Percentiles rank a stretch among this genome's conserved stretches.
Conservation (phyloP, 2,329 filamentous ascomycete species). For the Chrysoporthe austroafricana region DNA sequence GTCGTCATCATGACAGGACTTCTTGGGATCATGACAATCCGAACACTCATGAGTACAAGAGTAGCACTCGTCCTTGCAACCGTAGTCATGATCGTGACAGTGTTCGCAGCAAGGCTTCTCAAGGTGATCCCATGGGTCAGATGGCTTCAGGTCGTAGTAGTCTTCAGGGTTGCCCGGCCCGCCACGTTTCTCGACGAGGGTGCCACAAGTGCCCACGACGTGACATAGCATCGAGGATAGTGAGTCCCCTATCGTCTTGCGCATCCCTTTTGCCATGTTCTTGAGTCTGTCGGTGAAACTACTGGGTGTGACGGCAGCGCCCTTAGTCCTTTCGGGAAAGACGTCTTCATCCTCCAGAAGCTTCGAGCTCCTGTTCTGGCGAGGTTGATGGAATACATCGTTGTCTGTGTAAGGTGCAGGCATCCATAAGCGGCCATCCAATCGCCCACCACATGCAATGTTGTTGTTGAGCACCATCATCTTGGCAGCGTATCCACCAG, state of each 20-base stretch:
- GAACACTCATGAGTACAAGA: background rate
- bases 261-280: conserved; percentile 3
- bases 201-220: background rate
- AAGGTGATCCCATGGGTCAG: conserved; percentile 1
- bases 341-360: background rate
- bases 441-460: conserved; percentile 7
- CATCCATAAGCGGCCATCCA: conserved; percentile 7
- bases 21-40: background rate
- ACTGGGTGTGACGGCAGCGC: background rate
- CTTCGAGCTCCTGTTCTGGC: background rate
- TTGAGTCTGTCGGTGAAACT: background rate
- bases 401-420: conserved; percentile 10
- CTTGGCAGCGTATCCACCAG: conserved; percentile 16
- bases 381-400: conserved; percentile 4
- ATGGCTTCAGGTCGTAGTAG: conserved; percentile 2
- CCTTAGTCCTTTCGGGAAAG: background rate
- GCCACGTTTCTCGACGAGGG: conserved; percentile 10
- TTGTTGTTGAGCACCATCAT: background rate
- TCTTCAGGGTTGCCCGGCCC: background rate
- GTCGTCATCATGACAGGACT: too few species aligned
- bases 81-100: background rate
- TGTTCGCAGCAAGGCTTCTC: conserved; percentile 3
- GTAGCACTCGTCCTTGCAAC: background rate
- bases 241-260: background rate
- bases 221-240: conserved; percentile 4